Evolutionary conservation across 2,329 filamentous ascomycete species (phyloP).

Genomic region (Periconia macrospinosa): DNA sequence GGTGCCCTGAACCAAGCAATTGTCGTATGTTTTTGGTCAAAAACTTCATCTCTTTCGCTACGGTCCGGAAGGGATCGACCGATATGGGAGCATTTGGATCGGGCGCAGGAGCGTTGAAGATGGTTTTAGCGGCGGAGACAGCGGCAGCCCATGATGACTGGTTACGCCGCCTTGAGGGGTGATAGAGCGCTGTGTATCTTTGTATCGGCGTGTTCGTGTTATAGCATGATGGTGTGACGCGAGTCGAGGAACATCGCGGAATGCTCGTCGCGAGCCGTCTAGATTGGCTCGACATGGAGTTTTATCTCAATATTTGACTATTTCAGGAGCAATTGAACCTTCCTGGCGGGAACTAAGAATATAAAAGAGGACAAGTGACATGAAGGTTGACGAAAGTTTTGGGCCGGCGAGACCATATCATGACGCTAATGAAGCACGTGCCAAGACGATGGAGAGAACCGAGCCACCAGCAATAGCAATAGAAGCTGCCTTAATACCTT

Average conservation of each 20-base stretch:
- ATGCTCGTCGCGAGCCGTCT: constrained; percentile 40
- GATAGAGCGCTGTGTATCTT: constrained; percentile 30
- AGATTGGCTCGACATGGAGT: constrained; percentile 38
- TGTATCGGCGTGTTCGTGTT: constrained; percentile 14
- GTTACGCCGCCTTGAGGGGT: constrained; percentile 48
- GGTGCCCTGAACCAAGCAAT: constrained; percentile 91
- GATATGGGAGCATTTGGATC: constrained; percentile 68
- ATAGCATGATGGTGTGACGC: constrained; percentile 27
- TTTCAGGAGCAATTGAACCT: constrained; percentile 28
- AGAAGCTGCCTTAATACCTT: background rate
- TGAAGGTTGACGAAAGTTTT: constrained; percentile 21
- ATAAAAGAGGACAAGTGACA: constrained; percentile 11
- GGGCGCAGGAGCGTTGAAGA: constrained; percentile 64
- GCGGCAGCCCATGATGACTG: constrained; percentile 77
- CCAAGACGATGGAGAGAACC: background rate
- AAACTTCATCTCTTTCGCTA: constrained; percentile 96
- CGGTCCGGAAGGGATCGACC: constrained; percentile 84
- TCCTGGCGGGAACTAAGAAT: constrained; percentile 13
- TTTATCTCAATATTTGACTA: constrained; percentile 3
- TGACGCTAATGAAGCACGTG: constrained; percentile 23
- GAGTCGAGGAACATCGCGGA: constrained; percentile 22
- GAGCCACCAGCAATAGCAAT: background rate
- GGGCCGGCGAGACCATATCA: constrained; percentile 21
- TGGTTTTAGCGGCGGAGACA: constrained; percentile 66
- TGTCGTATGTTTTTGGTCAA: constrained; percentile 91